These are phyloP conservation scores for Phytophthora hybrid DNA, from an alignment of 352 stramenopile species.

Conservation along the genomic window DNA sequence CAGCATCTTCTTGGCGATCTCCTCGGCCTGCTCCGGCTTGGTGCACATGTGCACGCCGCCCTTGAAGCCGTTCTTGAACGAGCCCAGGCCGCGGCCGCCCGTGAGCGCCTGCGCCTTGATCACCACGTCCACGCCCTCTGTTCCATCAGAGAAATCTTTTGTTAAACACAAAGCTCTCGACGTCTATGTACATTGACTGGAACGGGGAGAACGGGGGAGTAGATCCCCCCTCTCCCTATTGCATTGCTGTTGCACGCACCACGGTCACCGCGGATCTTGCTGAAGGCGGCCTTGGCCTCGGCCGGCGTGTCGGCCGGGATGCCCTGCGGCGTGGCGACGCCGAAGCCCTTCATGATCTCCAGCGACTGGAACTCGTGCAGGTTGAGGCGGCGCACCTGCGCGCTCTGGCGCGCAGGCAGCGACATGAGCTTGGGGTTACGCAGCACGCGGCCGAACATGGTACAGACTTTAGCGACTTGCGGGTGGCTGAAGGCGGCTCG, in stretches of 20 bases:
- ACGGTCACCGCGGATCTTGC: slow-evolving; percentile 77
- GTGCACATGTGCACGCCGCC: slow-evolving; percentile 98
- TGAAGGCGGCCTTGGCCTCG: slow-evolving; percentile 85
- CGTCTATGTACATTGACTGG: slow-evolving; percentile 17
- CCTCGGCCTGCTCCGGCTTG: slow-evolving; percentile 79
- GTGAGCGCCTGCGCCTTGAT: slow-evolving; percentile 98
- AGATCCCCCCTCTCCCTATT: not conserved
- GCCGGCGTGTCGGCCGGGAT: slow-evolving; percentile 81
- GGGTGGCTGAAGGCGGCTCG: slow-evolving; percentile 34
- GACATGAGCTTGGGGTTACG: slow-evolving; percentile 59
- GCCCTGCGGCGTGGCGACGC: slow-evolving; percentile 76
- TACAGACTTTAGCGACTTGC: slow-evolving; percentile 19
- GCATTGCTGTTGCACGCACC: slow-evolving; percentile 44
- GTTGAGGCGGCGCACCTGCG: slow-evolving; percentile 91
- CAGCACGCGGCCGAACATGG: slow-evolving; percentile 69
- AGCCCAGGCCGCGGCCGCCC: slow-evolving; percentile 94
- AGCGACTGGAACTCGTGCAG: slow-evolving; percentile 96
- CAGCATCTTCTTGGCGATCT: slow-evolving; percentile 92
- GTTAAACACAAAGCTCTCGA: slow-evolving; percentile 30
- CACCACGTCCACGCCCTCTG: slow-evolving; percentile 91
- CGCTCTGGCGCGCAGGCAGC: slow-evolving; percentile 55
- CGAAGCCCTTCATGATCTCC: slow-evolving; percentile 94
- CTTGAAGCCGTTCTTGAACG: slow-evolving; percentile 98
- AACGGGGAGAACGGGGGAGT: slow-evolving; percentile 1
- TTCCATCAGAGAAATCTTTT: slow-evolving; percentile 23